Evolutionary conservation across 2,329 filamentous ascomycete genomes (phyloP).

Genomic region (Pseudocercospora fijiensis): DNA sequence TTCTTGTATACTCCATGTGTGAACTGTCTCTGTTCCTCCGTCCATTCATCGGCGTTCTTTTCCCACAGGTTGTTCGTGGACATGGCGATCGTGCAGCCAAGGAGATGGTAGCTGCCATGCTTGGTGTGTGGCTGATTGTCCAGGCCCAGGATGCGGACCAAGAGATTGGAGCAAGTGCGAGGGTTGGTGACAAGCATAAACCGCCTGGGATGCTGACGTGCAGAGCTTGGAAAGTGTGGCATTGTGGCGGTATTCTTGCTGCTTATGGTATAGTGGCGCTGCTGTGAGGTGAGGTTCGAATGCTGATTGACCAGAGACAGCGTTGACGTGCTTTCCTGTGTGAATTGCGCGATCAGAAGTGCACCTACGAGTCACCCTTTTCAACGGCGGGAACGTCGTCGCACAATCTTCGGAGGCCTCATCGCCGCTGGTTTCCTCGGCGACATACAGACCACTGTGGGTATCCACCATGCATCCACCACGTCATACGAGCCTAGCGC

Average conservation of each 20-base stretch:
- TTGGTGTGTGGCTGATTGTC: constrained; percentile 7
- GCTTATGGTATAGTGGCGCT: not conserved
- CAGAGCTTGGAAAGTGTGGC: not conserved
- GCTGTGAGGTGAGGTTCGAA: not conserved
- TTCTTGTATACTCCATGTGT: not conserved
- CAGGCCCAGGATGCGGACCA: constrained; percentile 5
- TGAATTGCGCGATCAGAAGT: constrained; percentile 13
- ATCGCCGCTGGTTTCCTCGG: too few species aligned
- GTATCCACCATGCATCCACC: too few species aligned
- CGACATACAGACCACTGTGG: too few species aligned
- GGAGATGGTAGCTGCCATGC: constrained; percentile 11
- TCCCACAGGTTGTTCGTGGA: not conserved
- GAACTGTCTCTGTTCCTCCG: constrained; percentile 10
- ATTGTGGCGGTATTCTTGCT: constrained; percentile 11
- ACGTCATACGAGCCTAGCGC: too few species aligned
- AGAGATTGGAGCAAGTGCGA: constrained; percentile 11
- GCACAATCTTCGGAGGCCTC: too few species aligned
- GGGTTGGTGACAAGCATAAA: constrained; percentile 16
- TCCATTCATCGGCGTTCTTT: constrained; percentile 1
- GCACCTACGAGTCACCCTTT: too few species aligned
- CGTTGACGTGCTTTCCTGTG: constrained; percentile 9
- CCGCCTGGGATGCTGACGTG: constrained; percentile 7
- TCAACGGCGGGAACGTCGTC: too few species aligned
- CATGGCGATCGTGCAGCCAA: constrained; percentile 1
- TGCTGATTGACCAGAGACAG: constrained; percentile 11